Conservation (phyloP, 768 basidiomycete species). For the Boletus tomentosulus region DNA sequence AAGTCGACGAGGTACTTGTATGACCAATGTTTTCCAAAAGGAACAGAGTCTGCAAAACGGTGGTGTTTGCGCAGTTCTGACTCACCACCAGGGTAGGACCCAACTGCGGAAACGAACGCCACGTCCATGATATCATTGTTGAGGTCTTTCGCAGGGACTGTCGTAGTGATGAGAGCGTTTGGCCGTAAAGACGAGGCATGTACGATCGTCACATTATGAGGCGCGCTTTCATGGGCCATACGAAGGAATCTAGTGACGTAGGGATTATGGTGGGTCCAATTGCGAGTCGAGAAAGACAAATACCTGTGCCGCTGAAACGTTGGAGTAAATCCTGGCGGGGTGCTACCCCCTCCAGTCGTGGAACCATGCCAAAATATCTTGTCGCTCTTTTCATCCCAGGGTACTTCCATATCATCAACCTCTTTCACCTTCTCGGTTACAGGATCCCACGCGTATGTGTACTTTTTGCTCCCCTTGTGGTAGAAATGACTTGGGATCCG, state of each 20-base stretch:
- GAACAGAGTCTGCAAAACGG: constrained; percentile 70
- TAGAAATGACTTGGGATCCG: constrained; percentile 97
- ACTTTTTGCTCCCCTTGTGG: constrained; percentile 72
- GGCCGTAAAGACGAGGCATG: constrained; percentile 64
- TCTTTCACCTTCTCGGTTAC: constrained; percentile 69
- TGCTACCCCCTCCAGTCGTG: constrained; percentile 89
- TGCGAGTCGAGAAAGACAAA: constrained; percentile 10
- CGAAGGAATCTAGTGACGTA: constrained; percentile 54
- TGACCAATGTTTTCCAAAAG: constrained; percentile 82
- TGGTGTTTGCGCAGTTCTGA: constrained; percentile 59
- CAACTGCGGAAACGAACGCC: constrained; percentile 77
- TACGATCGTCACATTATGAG: constrained; percentile 55
- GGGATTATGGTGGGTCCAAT: not conserved
- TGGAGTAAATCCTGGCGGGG: constrained; percentile 75
- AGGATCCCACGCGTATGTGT: constrained; percentile 90
- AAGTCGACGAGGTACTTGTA: constrained; percentile 91
- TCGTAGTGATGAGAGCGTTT: constrained; percentile 53
- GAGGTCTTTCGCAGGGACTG: constrained; percentile 53
- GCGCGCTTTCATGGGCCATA: constrained; percentile 55
- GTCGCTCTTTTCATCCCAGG: constrained; percentile 87
- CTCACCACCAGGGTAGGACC: constrained; percentile 74
- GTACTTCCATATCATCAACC: constrained; percentile 30
- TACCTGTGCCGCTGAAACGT: constrained; percentile 87
- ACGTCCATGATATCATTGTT: constrained; percentile 84
- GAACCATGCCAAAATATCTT: constrained; percentile 94